Evolutionary conservation across 164 flowering plant species (phyloP).

Genomic region (Stephania japonica): DNA sequence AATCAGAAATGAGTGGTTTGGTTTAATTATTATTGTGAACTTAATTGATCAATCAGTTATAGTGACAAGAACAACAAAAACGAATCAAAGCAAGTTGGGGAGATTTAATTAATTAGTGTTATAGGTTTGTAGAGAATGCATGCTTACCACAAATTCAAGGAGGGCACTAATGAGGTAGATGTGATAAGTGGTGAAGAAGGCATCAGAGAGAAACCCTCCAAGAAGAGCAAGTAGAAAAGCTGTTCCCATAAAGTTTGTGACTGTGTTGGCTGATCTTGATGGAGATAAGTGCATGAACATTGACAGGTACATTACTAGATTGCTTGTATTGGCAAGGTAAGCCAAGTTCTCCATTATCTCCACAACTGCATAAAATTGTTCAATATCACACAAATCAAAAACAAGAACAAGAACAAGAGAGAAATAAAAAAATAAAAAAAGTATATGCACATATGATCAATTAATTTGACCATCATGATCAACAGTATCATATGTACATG

Average conservation of each 20-base stretch:
- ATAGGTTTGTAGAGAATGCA: background rate
- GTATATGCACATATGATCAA: too few relatives aligned
- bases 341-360: constrained; percentile 83
- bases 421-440: too few relatives aligned
- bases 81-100: background rate
- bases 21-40: too few relatives aligned
- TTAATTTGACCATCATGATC: background rate
- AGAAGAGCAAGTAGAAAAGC: constrained; percentile 77
- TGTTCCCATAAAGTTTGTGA: constrained; percentile 91
- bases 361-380: constrained; percentile 34
- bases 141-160: constrained; percentile 61
- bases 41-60: too few relatives aligned
- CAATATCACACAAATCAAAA: background rate
- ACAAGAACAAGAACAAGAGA: background rate
- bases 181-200: constrained; percentile 56
- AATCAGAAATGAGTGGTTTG: too few relatives aligned
- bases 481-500: background rate
- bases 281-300: constrained; percentile 65
- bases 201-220: constrained; percentile 80
- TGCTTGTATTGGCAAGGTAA: constrained; percentile 76
- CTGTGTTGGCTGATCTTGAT: constrained; percentile 54
- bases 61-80: too few relatives aligned
- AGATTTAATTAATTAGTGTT: background rate
- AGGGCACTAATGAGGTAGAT: constrained; percentile 56
- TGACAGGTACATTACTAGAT: constrained; percentile 62